phyloP scores from a whole-genome alignment of 768 basidiomycete species.

The Pulveroboletus ravenelii region DNA sequence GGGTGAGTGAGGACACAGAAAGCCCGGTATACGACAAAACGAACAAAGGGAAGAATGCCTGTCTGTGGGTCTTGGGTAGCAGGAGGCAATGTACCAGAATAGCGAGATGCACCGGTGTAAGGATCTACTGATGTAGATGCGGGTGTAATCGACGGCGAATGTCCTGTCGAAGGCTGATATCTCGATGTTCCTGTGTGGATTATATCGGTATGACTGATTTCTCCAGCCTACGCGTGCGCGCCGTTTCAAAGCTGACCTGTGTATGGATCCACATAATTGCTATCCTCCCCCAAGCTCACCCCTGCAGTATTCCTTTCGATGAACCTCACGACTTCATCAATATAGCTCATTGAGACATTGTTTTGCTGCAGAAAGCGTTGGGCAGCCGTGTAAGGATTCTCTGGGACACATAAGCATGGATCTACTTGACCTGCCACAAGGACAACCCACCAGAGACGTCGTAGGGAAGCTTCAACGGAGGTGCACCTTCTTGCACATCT shows the following conservation, averaged over 20 bases:
- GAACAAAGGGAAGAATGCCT: constrained; percentile 51
- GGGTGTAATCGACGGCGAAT: constrained; percentile 28
- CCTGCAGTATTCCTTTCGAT: constrained; percentile 90
- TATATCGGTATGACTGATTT: background rate
- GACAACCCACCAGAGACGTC: constrained; percentile 68
- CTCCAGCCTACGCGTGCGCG: background rate
- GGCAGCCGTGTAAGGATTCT: constrained; percentile 88
- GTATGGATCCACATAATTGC: constrained; percentile 78
- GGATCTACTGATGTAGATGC: constrained; percentile 54
- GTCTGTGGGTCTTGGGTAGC: constrained; percentile 28
- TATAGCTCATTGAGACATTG: constrained; percentile 75
- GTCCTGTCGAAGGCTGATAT: constrained; percentile 45
- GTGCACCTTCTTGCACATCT: constrained; percentile 88
- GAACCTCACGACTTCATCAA: constrained; percentile 88
- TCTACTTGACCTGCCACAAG: background rate
- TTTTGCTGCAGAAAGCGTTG: constrained; percentile 82
- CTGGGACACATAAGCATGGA: constrained; percentile 36
- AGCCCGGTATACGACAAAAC: constrained; percentile 13
- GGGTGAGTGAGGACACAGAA: background rate
- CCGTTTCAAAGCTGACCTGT: constrained; percentile 52
- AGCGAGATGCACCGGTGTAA: constrained; percentile 68
- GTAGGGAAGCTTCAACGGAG: constrained; percentile 91
- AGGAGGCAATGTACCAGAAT: constrained; percentile 39
- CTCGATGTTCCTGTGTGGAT: constrained; percentile 52
- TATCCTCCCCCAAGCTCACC: constrained; percentile 59